Percentiles rank a stretch among this genome's conserved stretches.
Conservation (phyloP, 495 filamentous ascomycete genomes). For the Jackrogersella minutella region DNA sequence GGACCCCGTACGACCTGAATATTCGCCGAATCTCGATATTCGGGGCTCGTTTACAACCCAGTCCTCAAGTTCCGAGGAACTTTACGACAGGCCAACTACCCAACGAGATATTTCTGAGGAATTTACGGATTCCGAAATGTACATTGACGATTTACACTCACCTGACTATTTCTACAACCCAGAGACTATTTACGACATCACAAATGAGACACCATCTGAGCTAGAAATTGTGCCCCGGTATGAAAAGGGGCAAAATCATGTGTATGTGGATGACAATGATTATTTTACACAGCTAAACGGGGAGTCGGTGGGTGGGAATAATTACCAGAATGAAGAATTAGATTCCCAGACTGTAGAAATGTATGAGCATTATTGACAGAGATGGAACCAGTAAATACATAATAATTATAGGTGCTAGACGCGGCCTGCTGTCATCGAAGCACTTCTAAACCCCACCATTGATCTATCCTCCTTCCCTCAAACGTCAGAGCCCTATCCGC, state of each 20-base stretch:
- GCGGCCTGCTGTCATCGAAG: conserved; percentile 42
- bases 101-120: neutral
- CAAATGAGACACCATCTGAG: neutral
- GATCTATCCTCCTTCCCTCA: conserved; percentile 3
- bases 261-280: neutral
- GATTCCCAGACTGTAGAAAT: conserved; percentile 10
- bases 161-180: neutral
- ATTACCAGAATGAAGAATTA: neutral
- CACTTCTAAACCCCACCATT: conserved; percentile 25
- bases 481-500: neutral
- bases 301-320: neutral
- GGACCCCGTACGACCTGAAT: neutral
- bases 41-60: neutral
- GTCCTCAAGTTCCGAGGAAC: neutral
- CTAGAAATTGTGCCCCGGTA: neutral
- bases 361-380: conserved; percentile 34
- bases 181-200: neutral
- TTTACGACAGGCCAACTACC: neutral
- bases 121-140: neutral
- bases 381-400: conserved; percentile 31
- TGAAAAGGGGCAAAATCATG: neutral
- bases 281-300: neutral
- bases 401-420: conserved; percentile 40
- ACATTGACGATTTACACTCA: conserved; percentile 1
- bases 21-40: neutral